These are phyloP conservation scores for Heterobasidion occidentale DNA, from an alignment of 1,284 basidiomycete genomes.

Conservation along the genomic window DNA sequence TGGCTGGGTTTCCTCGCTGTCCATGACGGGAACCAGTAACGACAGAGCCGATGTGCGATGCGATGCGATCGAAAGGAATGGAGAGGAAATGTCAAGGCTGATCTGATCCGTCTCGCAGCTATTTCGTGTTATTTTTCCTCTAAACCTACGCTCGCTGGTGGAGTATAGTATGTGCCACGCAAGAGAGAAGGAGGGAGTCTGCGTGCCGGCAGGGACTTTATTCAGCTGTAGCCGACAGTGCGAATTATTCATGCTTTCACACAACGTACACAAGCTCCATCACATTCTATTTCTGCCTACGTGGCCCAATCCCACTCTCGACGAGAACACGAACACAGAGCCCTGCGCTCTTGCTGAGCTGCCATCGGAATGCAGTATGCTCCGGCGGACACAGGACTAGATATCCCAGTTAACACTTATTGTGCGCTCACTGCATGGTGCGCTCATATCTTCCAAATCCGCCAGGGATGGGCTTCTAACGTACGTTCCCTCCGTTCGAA, in stretches of 20 bases:
- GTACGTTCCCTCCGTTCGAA: too few relatives aligned
- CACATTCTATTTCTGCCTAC: too few relatives aligned
- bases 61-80: not conserved
- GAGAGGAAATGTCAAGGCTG: not conserved
- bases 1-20: constrained; percentile 4
- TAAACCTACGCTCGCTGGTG: not conserved
- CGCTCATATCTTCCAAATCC: too few relatives aligned
- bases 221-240: not conserved
- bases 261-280: not conserved
- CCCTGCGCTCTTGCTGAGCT: too few relatives aligned
- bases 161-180: not conserved
- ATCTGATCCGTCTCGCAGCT: not conserved
- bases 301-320: too few relatives aligned
- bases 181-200: not conserved
- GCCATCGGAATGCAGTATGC: too few relatives aligned
- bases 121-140: not conserved
- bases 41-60: too few relatives aligned
- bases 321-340: too few relatives aligned
- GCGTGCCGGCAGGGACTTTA: not conserved
- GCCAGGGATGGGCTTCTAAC: too few relatives aligned
- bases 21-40: constrained; percentile 1
- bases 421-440: too few relatives aligned
- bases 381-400: too few relatives aligned
- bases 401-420: too few relatives aligned
- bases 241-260: not conserved